Percentiles rank a stretch among this genome's conserved stretches.
These are phyloP conservation scores for Atkinsonella texensis DNA, from an alignment of 2,329 filamentous ascomycete genomes.

Conservation along the genomic window DNA sequence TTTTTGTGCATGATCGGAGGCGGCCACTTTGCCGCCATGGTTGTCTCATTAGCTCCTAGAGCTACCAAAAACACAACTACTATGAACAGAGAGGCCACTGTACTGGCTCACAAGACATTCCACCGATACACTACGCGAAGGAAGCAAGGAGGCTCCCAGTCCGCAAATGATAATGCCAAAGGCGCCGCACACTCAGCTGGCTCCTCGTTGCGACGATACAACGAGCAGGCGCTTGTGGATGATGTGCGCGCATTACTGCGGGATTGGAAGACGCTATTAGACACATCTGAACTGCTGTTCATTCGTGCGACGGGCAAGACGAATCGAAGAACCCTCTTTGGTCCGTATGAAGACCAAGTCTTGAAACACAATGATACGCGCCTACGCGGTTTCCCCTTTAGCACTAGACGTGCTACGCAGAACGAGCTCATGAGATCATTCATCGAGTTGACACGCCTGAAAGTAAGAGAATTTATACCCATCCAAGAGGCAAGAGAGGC, in stretches of 20 bases:
- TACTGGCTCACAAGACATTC: slow-evolving; percentile 93
- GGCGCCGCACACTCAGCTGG: slow-evolving; percentile 90
- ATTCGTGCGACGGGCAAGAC: slow-evolving; percentile 78
- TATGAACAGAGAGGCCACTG: slow-evolving; percentile 73
- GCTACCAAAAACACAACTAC: slow-evolving; percentile 54
- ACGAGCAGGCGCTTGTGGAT: slow-evolving; percentile 80
- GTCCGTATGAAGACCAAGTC: slow-evolving; percentile 81
- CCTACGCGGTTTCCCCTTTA: slow-evolving; percentile 84
- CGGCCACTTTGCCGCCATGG: slow-evolving; percentile 94
- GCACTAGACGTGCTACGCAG: slow-evolving; percentile 80
- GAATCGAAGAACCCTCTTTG: slow-evolving; percentile 79
- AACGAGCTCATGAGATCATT: slow-evolving; percentile 91
- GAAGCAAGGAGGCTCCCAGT: slow-evolving; percentile 93
- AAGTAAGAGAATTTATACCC: slow-evolving; percentile 68
- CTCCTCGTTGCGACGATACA: slow-evolving; percentile 79
- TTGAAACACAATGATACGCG: slow-evolving; percentile 67
- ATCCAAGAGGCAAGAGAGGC: slow-evolving; percentile 37
- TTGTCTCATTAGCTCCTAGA: slow-evolving; percentile 78
- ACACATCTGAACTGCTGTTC: slow-evolving; percentile 76
- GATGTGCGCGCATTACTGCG: slow-evolving; percentile 71
- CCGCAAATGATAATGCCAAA: slow-evolving; percentile 87
- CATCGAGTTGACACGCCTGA: slow-evolving; percentile 83
- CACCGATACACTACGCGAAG: slow-evolving; percentile 92
- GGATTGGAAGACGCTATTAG: slow-evolving; percentile 79
- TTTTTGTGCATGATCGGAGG: slow-evolving; percentile 99